Base-by-base conservation (phyloP, 2,329 filamentous ascomycete species). In the Ceratocystis variospora region DNA sequence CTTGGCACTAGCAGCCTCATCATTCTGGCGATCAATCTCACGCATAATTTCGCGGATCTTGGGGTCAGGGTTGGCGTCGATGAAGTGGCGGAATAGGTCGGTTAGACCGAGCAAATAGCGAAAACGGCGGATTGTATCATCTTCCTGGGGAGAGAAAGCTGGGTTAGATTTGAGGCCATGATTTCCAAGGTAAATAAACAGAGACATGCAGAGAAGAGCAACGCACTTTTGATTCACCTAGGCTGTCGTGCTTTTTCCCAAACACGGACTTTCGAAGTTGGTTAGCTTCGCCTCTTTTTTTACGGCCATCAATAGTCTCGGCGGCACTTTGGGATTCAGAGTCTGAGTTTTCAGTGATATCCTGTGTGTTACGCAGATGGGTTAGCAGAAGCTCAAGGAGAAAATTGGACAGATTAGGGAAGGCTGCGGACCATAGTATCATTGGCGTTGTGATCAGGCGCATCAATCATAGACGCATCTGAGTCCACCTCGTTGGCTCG, bases 81-180 rank as follows among this genome's bases (percentile, higher is more conserved):
- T 99, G 76, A 99, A 99, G 77, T 99, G 94, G 70, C 95, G 90
- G 79, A 99, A 99, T 22, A 99, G 81, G 73, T 99, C 94, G 17
- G 94, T 99, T 64, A 99, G 80, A 31, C 95, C 95, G 15, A 99
- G 83, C 1, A 99, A 83, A 75, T 99, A 99, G 70, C 91, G 87
- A 75, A 99, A 99, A 74, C 94, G 83, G 71, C 93, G 86, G 73
- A 97, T 90, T 0, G 90, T 95, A 73, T 97, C 93, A 80, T 96
- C 90, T 78, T 96, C 93, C 89, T 93, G 66, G 48, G 68, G 63
- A 28, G 8, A 37, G 28, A 53, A 61, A 69, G 41, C 69, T 5
- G n/a, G 6, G 46, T 65, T n/a, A 61, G 61, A 22, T 62, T 5
- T 19, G n/a, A 12, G 8, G 33, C 7, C 45, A 68, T 48, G 25